A percentile compares a stretch with the other conserved stretches of the same genome.
Conservation (phyloP, 352 stramenopile species). For the Blastocystis sp. region DNA sequence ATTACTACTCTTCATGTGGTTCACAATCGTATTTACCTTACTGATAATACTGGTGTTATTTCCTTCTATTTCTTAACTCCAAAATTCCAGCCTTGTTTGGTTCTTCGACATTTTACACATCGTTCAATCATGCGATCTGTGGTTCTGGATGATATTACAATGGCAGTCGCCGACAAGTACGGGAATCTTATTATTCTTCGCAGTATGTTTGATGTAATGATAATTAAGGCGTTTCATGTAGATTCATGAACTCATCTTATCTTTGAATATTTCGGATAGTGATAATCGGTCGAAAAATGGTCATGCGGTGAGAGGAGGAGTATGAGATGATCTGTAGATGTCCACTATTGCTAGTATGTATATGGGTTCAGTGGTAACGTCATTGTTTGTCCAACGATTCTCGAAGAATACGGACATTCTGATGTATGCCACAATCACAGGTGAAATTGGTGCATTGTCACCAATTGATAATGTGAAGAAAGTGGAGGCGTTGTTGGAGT, state of each 20-base stretch:
- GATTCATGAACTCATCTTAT: neutral
- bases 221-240: neutral
- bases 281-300: neutral
- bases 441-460: neutral
- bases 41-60: slow-evolving; percentile 30
- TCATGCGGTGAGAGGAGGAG: neutral
- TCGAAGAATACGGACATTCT: slow-evolving; percentile 4
- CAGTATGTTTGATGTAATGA: neutral
- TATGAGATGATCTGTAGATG: neutral
- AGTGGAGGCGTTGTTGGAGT: neutral
- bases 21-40: slow-evolving; percentile 17
- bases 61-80: neutral
- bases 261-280: neutral
- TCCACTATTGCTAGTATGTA: slow-evolving; percentile 10
- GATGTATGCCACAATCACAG: slow-evolving; percentile 44
- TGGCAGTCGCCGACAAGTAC: slow-evolving; percentile 62
- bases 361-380: slow-evolving; percentile 19
- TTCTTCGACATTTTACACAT: slow-evolving; percentile 35
- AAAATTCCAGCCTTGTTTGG: neutral
- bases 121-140: slow-evolving; percentile 28
- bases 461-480: slow-evolving; percentile 21
- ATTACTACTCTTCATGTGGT: slow-evolving; percentile 18
- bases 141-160: slow-evolving; percentile 20
- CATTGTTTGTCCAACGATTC: slow-evolving; percentile 18
- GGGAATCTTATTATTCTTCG: slow-evolving; percentile 32